Evolutionary conservation across 2,329 filamentous ascomycete species (phyloP).

Genomic region (Blastomyces silverae): DNA sequence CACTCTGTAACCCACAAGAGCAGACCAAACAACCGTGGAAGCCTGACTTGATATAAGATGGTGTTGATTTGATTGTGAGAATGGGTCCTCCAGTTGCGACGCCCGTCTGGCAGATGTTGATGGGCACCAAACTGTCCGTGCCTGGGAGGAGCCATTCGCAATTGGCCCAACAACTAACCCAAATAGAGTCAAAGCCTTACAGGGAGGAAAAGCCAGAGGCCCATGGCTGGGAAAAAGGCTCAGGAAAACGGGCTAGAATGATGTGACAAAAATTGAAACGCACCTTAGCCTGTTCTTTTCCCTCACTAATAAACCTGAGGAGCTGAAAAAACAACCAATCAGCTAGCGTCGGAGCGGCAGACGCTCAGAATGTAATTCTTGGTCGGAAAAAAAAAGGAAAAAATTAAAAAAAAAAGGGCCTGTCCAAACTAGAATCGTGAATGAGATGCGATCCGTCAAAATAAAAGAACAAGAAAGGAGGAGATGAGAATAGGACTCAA

Average conservation of each 20-base stretch:
- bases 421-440: background rate
- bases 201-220: background rate
- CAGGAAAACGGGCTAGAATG: background rate
- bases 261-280: slow-evolving; percentile 7
- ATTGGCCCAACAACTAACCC: background rate
- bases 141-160: background rate
- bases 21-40: background rate
- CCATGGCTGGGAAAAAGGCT: background rate
- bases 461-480: background rate
- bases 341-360: background rate
- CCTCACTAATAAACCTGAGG: background rate
- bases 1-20: no score
- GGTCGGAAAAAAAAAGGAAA: background rate
- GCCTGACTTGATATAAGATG: background rate
- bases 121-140: background rate
- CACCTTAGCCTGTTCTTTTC: background rate
- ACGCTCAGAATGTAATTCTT: background rate
- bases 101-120: background rate
- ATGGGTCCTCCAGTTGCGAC: no score
- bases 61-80: no score
- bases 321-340: background rate
- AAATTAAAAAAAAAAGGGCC: background rate
- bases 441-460: background rate
- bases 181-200: background rate
- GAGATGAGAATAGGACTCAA: background rate